These are phyloP conservation scores for Canavalia ensiformis DNA, from an alignment of 306 rosid genomes.

Conservation along the genomic window DNA sequence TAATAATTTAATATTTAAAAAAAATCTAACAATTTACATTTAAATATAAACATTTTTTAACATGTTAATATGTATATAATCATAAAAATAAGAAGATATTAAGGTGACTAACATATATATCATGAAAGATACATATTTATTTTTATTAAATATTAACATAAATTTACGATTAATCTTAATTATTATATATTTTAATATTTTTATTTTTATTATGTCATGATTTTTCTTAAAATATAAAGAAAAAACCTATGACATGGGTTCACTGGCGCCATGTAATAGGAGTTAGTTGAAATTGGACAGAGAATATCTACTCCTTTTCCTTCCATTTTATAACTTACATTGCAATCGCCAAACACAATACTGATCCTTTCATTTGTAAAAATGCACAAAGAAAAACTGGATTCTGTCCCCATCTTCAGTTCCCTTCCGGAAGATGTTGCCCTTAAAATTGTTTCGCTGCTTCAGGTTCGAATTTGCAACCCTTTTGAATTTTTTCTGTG, in stretches of 20 bases:
- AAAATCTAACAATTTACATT: too few relatives aligned
- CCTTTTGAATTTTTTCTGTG: not conserved
- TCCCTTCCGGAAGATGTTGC: slow-evolving; percentile 71
- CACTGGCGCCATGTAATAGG: not conserved
- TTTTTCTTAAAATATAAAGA: too few relatives aligned
- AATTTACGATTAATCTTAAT: too few relatives aligned
- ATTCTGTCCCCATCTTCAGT: slow-evolving; percentile 34
- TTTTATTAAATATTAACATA: too few relatives aligned
- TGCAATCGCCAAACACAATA: not conserved
- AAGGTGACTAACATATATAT: too few relatives aligned
- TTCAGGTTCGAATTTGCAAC: slow-evolving; percentile 54
- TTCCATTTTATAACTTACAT: not conserved
- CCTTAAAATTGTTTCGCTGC: slow-evolving; percentile 72
- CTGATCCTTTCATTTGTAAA: not conserved
- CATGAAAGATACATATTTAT: too few relatives aligned
- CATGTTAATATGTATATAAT: too few relatives aligned
- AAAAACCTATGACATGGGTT: not conserved
- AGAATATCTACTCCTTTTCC: not conserved
- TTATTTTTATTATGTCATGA: too few relatives aligned
- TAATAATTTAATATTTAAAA: too few relatives aligned
- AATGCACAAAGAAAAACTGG: slow-evolving; percentile 9
- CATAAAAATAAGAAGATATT: too few relatives aligned
- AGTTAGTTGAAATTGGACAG: slow-evolving; percentile 24
- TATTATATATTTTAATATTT: too few relatives aligned
- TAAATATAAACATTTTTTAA: too few relatives aligned